Base-by-base conservation (phyloP, 1,284 basidiomycete genomes). In the Termitomyces sp. region DNA sequence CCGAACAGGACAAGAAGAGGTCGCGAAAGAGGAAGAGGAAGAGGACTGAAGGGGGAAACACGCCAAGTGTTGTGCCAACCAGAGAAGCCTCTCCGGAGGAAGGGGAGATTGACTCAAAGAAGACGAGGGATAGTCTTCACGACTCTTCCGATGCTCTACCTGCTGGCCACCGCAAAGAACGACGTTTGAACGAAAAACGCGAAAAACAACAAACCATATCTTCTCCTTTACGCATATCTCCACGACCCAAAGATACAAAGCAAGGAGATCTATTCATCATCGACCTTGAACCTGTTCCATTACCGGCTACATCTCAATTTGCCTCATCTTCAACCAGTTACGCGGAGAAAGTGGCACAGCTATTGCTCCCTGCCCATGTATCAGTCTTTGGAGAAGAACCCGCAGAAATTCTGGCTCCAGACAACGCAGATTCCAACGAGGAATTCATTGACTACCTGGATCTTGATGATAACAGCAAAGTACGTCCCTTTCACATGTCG, bases 391-490 rank as follows among this genome's bases (percentile, higher is more conserved):
- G 72, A 18, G 71, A 69, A 26, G 68, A 71, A 8, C 70, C 76
- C 3, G 65, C 74, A n/a, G 72, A 80, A 53, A 74, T 84, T 19
- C 64, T 80, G 6, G 66, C 70, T 6, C 66, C 70, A 21, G 58
- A 72, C 5, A 57, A 56, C 5, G 57, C 63, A 21, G 70, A 74
- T 21, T 73, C 74, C n/a, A 74, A 73, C 11, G 74, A 82, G 9
- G 77, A 78, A 57, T 86, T 79, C 59, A 88, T 90, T 56, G 80
- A 89, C 51, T 88, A 86, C 62, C 70, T 90, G 35, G 86, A 88
- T 60, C 85, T 83, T 55, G 85, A 86, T 53, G 81, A 83, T 60
- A 70, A 73, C 21, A 56, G 18, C 19, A 78, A 76, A 69, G 86
- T 86, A 53, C 31, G 65, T 64, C 26, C 11, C 42, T 46, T 50